phyloP scores from a whole-genome alignment of 768 basidiomycete genomes.

The Pulveroboletus sp. region DNA sequence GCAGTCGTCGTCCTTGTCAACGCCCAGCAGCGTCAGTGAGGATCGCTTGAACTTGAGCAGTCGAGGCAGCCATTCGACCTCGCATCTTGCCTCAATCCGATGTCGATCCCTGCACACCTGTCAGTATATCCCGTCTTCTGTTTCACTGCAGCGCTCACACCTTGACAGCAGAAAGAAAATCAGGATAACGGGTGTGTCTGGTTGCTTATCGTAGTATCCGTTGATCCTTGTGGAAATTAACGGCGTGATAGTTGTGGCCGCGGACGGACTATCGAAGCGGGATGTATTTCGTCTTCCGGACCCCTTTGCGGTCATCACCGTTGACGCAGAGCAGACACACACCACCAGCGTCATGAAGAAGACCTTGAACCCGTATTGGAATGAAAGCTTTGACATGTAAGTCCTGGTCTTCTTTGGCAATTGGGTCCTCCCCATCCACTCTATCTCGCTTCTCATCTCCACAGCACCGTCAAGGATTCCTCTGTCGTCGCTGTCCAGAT shows the following conservation, averaged over 20 bases:
- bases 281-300: conserved; percentile 96
- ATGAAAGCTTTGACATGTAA: conserved; percentile 96
- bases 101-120: conserved; percentile 29
- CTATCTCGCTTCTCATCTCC: conserved; percentile 6
- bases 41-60: background rate
- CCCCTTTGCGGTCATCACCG: conserved; percentile 97
- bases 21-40: conserved; percentile 4
- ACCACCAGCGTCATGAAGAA: conserved; percentile 97
- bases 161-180: conserved; percentile 59
- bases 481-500: conserved; percentile 97
- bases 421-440: background rate
- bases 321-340: conserved; percentile 95
- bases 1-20: conserved; percentile 16
- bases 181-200: conserved; percentile 62
- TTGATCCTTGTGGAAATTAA: background rate
- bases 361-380: conserved; percentile 94
- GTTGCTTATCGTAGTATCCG: background rate
- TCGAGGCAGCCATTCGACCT: background rate
- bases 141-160: conserved; percentile 9
- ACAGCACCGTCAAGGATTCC: conserved; percentile 92
- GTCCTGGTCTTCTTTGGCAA: conserved; percentile 19
- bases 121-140: conserved; percentile 11
- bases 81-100: conserved; percentile 6
- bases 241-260: conserved; percentile 74
- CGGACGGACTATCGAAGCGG: conserved; percentile 88